Conservation (phyloP, 306 rosid species). For the Lathyrus sativus region DNA sequence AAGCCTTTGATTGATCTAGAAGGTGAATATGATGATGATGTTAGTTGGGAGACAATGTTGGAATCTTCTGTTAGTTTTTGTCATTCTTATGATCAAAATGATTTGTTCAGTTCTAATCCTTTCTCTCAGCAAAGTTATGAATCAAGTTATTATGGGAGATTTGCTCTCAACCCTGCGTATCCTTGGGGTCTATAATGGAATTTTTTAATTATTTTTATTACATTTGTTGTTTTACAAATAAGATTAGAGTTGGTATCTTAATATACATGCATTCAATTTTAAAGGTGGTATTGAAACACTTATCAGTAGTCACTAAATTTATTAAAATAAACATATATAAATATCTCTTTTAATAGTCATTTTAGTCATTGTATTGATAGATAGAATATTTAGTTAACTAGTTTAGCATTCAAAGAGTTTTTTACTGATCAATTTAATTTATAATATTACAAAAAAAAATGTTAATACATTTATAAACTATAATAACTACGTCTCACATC, state of each 20-base stretch:
- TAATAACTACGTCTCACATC: too few relatives aligned
- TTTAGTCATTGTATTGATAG: too few relatives aligned
- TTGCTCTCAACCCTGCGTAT: background rate
- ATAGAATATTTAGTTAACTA: too few relatives aligned
- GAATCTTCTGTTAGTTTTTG: conserved; percentile 58
- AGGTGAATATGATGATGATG: conserved; percentile 31
- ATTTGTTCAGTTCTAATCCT: conserved; percentile 37
- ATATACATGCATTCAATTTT: background rate
- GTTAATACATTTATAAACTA: too few relatives aligned
- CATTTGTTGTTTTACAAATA: background rate
- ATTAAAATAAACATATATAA: too few relatives aligned
- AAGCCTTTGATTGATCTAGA: conserved; percentile 56
- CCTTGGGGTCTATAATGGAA: conserved; percentile 18
- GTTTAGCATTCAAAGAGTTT: background rate
- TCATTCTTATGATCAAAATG: conserved; percentile 27
- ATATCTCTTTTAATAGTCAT: too few relatives aligned
- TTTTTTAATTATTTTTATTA: background rate
- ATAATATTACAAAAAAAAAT: too few relatives aligned
- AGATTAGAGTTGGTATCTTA: background rate
- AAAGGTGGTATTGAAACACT: background rate
- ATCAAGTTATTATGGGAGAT: conserved; percentile 15
- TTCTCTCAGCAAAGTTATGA: conserved; percentile 35
- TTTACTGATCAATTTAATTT: background rate
- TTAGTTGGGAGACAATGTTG: conserved; percentile 63
- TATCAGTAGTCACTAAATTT: background rate